Base-by-base conservation (phyloP, 1,284 basidiomycete species). In the Tilletia walkeri region DNA sequence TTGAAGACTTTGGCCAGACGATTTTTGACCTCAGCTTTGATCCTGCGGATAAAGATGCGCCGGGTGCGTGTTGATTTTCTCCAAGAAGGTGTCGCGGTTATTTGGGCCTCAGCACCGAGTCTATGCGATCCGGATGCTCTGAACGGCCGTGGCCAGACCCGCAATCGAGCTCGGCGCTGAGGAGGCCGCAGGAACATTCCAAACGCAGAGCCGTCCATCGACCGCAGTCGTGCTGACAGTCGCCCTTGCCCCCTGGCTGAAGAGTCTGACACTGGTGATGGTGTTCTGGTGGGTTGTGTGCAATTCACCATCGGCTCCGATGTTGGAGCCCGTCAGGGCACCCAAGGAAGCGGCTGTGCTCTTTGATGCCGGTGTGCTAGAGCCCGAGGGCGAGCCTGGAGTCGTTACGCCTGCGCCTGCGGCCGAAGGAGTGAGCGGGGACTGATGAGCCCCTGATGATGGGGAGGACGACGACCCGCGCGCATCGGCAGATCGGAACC, bases 251-350 rank as follows among this genome's bases (percentile, higher is more conserved):
- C 88, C 89, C 24, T 87, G 67, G 9, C 36, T 18, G 73, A 75
- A 82, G 1, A 75, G 65, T 6, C 82, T 71, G 10, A 83, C 74
- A 53, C 73, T 90, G n/a, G 94, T 98, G 85, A 99, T 98, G 54
- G 95, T 96, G 86, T 99, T 99, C 87, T 98, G 95, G 84, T 99
- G 96, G 54, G 96, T 89, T 2, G 95, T 82, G 72, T 82, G 80
- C 34, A 83, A 73, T 61, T 99, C 79, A 79, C 84, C 82, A 87
- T 86, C 73, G 93, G 86, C 83, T 92, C 92, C 80, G 16, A 83
- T 80, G 12, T 90, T 91, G 80, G 92, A 89, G 67, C 86, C 82
- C 61, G 84, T 80, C 0, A 85, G 88, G 1, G 86, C 82, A 0
- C 84, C 86, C 73, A 87, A 88, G 72, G 90, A 90, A 79, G 92